Evolutionary conservation across 179 eudicot species (phyloP).

Genomic region (Spergularia azorica): DNA sequence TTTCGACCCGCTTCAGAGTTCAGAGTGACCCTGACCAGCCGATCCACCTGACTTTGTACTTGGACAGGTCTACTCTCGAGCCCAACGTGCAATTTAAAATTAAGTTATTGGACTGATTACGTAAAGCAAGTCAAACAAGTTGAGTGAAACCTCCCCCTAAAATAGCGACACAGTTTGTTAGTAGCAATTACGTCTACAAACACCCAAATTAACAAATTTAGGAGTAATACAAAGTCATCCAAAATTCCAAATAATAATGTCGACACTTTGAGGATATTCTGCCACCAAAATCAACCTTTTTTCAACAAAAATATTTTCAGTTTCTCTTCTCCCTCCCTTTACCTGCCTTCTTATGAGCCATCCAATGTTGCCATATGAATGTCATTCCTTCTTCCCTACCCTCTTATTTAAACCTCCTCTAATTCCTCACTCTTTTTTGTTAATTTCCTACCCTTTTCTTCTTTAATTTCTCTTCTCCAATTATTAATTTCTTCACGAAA

Average conservation of each 20-base stretch:
- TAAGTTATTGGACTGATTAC: too few relatives aligned
- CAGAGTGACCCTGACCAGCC: too few relatives aligned
- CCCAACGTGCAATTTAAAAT: too few relatives aligned
- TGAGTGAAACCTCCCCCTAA: too few relatives aligned
- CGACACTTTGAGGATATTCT: slow-evolving; percentile 20
- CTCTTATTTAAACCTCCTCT: not conserved
- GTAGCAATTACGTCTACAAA: too few relatives aligned
- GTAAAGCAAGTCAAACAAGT: too few relatives aligned
- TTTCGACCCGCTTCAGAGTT: too few relatives aligned
- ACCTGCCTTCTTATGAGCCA: slow-evolving; percentile 20
- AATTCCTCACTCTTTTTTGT: not conserved
- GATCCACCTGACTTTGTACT: too few relatives aligned
- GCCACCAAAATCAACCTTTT: not conserved
- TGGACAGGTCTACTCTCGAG: too few relatives aligned
- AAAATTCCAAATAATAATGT: slow-evolving; percentile 6
- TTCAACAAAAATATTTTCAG: not conserved
- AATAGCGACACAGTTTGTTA: too few relatives aligned
- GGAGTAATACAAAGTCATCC: too few relatives aligned
- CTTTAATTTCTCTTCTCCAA: not conserved
- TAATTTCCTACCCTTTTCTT: not conserved
- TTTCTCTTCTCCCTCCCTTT: slow-evolving; percentile 22
- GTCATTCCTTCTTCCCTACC: slow-evolving; percentile 7
- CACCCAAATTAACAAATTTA: too few relatives aligned
- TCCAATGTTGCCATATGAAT: slow-evolving; percentile 28
- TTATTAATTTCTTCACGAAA: not conserved